Base-by-base conservation (phyloP, 768 basidiomycete genomes). In the Suillus lakei region DNA sequence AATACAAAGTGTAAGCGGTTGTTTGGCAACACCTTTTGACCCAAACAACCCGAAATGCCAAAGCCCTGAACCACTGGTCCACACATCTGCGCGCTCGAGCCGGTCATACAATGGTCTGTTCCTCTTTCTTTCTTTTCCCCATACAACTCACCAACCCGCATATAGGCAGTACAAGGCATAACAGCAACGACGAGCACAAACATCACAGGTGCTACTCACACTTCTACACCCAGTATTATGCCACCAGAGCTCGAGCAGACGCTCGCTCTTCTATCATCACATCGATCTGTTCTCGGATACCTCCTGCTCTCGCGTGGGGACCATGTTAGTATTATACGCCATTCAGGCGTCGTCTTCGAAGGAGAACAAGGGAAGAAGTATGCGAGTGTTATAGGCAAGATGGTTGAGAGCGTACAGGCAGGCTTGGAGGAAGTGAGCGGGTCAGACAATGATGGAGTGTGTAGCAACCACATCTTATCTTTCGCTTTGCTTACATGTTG, bases 271-370 rank as follows among this genome's bases (percentile, higher is more conserved):
- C 83, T 97, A 61, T 90, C 93, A 1, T 85, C 91, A 5, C 92
- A 96, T 72, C 86, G 92, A 21, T 90, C 92, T 23, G 94, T 96
- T 4, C 85, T 94, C 7, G 95, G 95, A 2, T 96, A 96, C 74
- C 85, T 97, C 72, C 85, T 96, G 0, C 82, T 96, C 38, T 90
- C 93, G 4, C 84, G 93, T 5, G 85, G 88, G 0, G 85, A 85
- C 54, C 89, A 89, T 7, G 85, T 87, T 23, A 88, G 89, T 69
- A 94, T 98, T 68, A 91, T 98, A 70, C 85, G 92, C 38, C 90
- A 93, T 70, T 90, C 92, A 1, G 93, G 93, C 16, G 91, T 92
- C 61, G 84, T 93, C 6, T 95, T 95, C 69, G 93, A 95, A 67
- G 92, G 93, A 38, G 93, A 94, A 67, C 89, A 91, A 44, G 93